phyloP scores from a whole-genome alignment of 345 rosid genomes.

The Brassica juncea region DNA sequence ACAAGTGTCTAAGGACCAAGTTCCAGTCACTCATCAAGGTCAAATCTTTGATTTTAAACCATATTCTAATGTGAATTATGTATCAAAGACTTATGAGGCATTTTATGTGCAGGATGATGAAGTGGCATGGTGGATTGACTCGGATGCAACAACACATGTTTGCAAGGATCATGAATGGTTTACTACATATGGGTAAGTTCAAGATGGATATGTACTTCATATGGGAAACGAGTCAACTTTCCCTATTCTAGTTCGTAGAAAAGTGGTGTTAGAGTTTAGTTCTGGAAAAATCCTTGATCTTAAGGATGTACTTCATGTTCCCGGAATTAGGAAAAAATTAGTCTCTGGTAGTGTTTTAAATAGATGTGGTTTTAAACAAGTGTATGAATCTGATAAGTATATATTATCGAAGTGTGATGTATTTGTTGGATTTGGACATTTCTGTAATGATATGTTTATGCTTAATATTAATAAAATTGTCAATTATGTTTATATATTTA shows the following conservation, averaged over 20 bases:
- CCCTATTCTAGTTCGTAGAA: not conserved
- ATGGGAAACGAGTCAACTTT: not conserved
- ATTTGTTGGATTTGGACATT: not conserved
- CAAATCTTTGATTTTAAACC: not conserved
- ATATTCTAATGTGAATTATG: not conserved
- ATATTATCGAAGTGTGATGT: not conserved
- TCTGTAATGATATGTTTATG: not conserved
- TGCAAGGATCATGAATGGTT: not conserved
- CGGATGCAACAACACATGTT: not conserved
- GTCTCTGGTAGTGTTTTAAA: not conserved
- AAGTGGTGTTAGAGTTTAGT: not conserved
- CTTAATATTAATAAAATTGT: not conserved
- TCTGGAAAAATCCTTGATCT: not conserved
- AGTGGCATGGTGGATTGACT: not conserved
- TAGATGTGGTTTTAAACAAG: not conserved
- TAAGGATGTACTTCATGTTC: not conserved
- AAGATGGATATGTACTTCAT: not conserved
- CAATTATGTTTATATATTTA: not conserved
- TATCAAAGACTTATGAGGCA: not conserved
- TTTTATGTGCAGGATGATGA: not conserved
- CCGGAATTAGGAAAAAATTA: not conserved
- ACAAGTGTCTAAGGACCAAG: not conserved
- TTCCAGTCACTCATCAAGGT: not conserved
- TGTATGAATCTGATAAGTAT: not conserved
- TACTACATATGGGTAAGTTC: not conserved